Evolutionary conservation across 179 eudicot species (phyloP), one percentile per base, ranked within the genome.

Genomic region (Silene vulgaris): DNA sequence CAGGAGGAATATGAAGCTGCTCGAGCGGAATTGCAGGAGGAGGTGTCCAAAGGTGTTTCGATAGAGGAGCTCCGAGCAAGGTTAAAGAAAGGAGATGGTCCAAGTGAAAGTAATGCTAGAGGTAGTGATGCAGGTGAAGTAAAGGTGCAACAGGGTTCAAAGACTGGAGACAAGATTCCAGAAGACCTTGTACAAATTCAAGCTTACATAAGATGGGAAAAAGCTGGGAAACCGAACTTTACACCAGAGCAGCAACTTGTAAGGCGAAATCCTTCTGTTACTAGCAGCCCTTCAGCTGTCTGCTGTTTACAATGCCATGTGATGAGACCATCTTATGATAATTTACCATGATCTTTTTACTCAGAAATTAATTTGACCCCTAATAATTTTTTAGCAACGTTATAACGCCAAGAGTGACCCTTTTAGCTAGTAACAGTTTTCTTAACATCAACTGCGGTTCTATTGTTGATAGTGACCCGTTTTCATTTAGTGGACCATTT

Each of bases 1-100:
- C 70, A 92, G 97, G 94, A 66, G 80, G 97, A 92, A 81, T 92
- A 87, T 84, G 97, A 92, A 82, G 95, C 91, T 37, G 97, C 97
- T 78, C 88, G 97, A 80, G 78, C 77, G 66, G 97, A 92, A 81
- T 84, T 92, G 75, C 19, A 79, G 81, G 86, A 89, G 80, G 92
- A 88, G 84, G 77, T 91, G 64, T 84, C 89, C 61, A 88, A 81
- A 80, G 97, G 97, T 71, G 69, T 85, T 74, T 85, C 97, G 70
- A 68, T 91, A 69, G 84, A 86, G 82, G 97, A 91, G 40, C 75
- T 92, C 74, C 87, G 84, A 74, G 83, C 82, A 65, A 88, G 87
- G 86, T 76, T 92, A 72, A 79, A 78, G 21, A 89, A 84, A 74
- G 86, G 86, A 82, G 80, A 71, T 74, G 81, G 75, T 74, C 79